Base-by-base conservation (phyloP, 2,329 filamentous ascomycete species). In the Cladophialophora carrionii region DNA sequence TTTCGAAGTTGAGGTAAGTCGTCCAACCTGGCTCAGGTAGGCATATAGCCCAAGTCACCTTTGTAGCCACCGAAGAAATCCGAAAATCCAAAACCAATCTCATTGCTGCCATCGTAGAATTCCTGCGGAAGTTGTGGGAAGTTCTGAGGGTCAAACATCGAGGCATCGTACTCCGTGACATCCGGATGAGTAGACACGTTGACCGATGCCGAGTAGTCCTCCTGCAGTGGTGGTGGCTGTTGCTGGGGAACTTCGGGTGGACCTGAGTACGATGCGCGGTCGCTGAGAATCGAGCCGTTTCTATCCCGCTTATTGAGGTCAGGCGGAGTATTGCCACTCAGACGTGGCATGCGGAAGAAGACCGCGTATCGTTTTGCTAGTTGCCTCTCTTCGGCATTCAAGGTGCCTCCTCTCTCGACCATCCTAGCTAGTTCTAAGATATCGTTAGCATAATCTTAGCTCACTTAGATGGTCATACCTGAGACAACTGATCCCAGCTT, bases 311-410 rank as follows among this genome's bases (percentile, higher is more conserved):
- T 51, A n/a, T 55, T 41, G 41, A 37, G n/a, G 17, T 68, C 57
- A 3, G 59, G 29, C 34, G 57, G 61, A 48, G 49, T 68, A 29
- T 59, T 65, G 32, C 51, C 56, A n/a, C 31, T 53, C 17, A 68
- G 60, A 14, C 62, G 66, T 14, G 66, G 66, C 46, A 64, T 65
- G 34, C 62, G 66, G 52, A 68, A 68, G 54, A 68, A 68, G 20
- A 65, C 53, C 24, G 62, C 62, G 51, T 68, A 68, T 61, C 63
- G 46, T 52, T 63, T 65, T 26, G 63, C 66, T n/a, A 68, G 53
- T 24, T 63, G 66, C 37, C 51, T 68, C 46, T 65, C 62, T 32
- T 68, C 54, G 34, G 49, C 43, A 31, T 60, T 65, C 3, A 64
- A 43, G 12, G 55, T 34, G 43, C 63, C 60, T 29, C 59, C 59